Base-by-base conservation (phyloP, 2,329 filamentous ascomycete genomes). In the Aspergillus eucalypticola region DNA sequence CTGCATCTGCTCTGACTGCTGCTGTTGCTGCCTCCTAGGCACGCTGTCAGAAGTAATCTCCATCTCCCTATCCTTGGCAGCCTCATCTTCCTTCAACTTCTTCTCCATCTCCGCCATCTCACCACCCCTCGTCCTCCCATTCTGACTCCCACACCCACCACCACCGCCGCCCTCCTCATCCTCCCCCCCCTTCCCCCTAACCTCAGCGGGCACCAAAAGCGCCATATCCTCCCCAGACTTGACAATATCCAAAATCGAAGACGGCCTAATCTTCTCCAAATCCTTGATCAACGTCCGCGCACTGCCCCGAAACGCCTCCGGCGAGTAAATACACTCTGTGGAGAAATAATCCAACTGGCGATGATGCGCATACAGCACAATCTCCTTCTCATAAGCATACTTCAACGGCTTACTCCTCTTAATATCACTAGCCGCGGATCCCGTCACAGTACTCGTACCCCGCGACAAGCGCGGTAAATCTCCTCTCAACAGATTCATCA, bases 331-430 rank as follows among this genome's bases (percentile, higher is more conserved):
- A 81, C 95, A 99, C 78, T 99, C 95, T 0, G 95, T 99, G 71
- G 89, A 96, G 78, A 99, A 99, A 78, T 99, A 99, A 74, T 98
- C 93, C 64, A 99, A 83, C 75, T 93, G 93, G 78, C 95, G 96
- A 81, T 99, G 92, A 73, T 98, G 91, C 5, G 95, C 95, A 73
- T 99, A 99, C 5, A 99, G 83, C 17, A 99, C 95, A 67, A 99
- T 99, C 74, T 99, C 95, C 79, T 99, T 99, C 75, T 99, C 95
- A 73, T 98, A 99, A 1, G 94, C 93, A 75, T 98, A 99, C 76
- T 99, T 98, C 49, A 99, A 83, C 13, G 95, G 95, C 78, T 99
- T 99, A 78, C 91, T 96, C 65, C 95, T 86, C 80, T 96, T 96
- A 66, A 97, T 94, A 62, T 96, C 92, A 60, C 90, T 92, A n/a